A percentile compares a stretch with the other conserved stretches of the same genome.
phyloP scores from a whole-genome alignment of 1,284 basidiomycete species.

The Sphaerobolus stellatus region DNA sequence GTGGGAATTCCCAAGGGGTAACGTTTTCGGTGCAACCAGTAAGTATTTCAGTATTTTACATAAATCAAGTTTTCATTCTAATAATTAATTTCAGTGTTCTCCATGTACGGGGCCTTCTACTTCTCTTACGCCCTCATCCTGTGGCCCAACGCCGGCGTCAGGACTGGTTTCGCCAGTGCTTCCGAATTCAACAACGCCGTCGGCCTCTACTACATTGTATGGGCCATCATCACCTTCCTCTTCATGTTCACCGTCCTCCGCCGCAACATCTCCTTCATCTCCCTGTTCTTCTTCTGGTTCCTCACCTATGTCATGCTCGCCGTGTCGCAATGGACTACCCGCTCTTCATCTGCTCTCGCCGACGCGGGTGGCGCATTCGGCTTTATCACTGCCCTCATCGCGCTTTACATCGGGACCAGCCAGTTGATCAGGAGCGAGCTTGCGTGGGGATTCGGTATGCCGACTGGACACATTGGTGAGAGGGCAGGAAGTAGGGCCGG shows the following conservation, averaged over 20 bases:
- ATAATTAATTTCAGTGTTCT: background rate
- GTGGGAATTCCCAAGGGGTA: background rate
- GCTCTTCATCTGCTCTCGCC: background rate
- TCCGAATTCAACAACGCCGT: background rate
- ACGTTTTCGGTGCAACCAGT: background rate
- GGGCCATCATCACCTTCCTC: background rate
- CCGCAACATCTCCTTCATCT: background rate
- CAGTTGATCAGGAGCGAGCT: background rate
- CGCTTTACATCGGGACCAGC: background rate
- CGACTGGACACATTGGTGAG: background rate
- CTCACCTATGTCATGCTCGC: background rate
- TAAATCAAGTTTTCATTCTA: background rate
- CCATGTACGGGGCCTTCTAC: background rate
- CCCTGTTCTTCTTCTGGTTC: background rate
- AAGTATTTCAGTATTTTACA: background rate
- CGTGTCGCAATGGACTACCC: background rate
- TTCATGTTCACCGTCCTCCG: background rate
- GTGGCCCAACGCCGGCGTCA: background rate
- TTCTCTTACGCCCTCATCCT: background rate
- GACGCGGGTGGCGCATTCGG: background rate
- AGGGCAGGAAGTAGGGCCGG: background rate
- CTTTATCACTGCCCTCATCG: background rate
- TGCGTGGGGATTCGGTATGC: background rate
- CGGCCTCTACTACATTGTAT: background rate
- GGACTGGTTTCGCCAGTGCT: background rate